Evolutionary conservation across 23 red algal species (phyloP), one percentile per base, ranked within the genome.

Genomic region (Gracilaria gracilis): DNA sequence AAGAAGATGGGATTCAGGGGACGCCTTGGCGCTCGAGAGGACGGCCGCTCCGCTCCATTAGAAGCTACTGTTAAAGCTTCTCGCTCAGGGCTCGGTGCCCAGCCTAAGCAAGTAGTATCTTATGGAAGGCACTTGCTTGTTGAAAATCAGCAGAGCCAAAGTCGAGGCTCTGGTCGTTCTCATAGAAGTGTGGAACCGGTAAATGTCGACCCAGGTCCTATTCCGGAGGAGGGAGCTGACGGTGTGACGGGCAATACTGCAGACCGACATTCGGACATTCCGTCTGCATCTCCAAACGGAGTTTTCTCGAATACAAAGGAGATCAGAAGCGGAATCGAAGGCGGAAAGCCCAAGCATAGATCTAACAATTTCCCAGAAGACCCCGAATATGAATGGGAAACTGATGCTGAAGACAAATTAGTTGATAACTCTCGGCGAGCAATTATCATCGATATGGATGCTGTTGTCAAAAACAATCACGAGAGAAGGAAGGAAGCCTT

Each of bases 1-100:
- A 64, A 90, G 74, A 90, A 90, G 44, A 90, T 90, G 87, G 87
- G 87, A 21, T 90, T 90, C 75, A 90, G 29, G 11, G 87, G 74
- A 33, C 73, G 87, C 27, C 64, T 90, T 29, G 87, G 87, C n/a
- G 74, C 76, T 21, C 71, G 74, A 81, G 87, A 90, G 38, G 75
- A 90, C 58, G 87, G 87, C 32, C 20, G 71, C 27, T 40, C 57
- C 19, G 87, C 37, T n/a, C 87, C 84, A 13, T 55, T 76, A 11
- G 49, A 74, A 17, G 66, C 84, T 11, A 70, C 66, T 14, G 49
- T 25, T 54, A 87, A 39, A 15, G 66, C 16, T 36, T 32, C 35
- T 44, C 84, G 84, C 32, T 75, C 50, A 58, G 84, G 84, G 8
- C 66, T 87, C 17, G 84, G 84, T 49, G 72, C 72, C 31, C 21